Evolutionary conservation across 805 yeast species (phyloP), one percentile per base, ranked within the genome.

Genomic region (Lipomyces lipofer): DNA sequence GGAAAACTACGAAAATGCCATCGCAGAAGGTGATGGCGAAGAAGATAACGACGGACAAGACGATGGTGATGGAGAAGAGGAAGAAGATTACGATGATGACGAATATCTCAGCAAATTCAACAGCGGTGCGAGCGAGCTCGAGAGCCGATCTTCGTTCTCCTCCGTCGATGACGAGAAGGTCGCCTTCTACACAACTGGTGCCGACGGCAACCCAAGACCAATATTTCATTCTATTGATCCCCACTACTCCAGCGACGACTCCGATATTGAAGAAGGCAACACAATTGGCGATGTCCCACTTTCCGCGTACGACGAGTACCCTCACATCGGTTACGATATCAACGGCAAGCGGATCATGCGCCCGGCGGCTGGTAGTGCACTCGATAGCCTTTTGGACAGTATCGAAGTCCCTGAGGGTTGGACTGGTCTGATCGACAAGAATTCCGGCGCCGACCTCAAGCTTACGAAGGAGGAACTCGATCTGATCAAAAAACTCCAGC

Each of bases 311-410:
- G 99, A 94, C 52, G 96, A 91, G 71, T 86, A 86, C 84, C 99
- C 99, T 1, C 99, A 94, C 69, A 83, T 94, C 56, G 98, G 99
- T 54, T 94, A 94, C 71, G 92, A 89, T 69, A 91, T 94, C 66
- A 94, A 94, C 69, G 99, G 99, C 66, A 92, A 91, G 69, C 82
- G 99, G 68, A 91, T 94, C 67, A 92, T 94, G 98, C 83, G 99
- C 71, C 99, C 99, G 10, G 99, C 98, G 8, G 86, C 88, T 66
- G 96, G 97, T 12, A 83, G 95, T 54, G 99, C 98, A 1, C 78
- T 94, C 62, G 98, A 94, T 67, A 86, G 85, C 66, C 78, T 94
- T 59, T 75, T 94, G 61, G 99, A 92, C 67, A 77, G 84, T 28
- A 94, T 94, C 57, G 99, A 94, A 58, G 76, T 94, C 60, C 99